Evolutionary conservation across 2,329 filamentous ascomycete species (phyloP).

Genomic region (Dothidotthia symphoricarpi): DNA sequence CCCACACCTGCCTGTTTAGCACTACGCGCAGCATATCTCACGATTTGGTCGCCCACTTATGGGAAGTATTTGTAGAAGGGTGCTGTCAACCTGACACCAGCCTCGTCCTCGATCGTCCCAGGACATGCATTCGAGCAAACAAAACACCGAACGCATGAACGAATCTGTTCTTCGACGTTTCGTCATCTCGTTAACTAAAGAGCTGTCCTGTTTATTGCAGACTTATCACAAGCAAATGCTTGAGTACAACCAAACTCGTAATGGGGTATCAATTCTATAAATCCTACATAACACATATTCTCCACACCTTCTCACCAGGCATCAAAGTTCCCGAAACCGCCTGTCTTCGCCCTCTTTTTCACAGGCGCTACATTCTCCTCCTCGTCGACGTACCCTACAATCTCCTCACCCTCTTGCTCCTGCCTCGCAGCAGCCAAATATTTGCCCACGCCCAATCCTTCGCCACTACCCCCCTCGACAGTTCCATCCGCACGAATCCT

Average conservation of each 20-base stretch:
- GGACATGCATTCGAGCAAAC: background rate
- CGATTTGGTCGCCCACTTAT: too few relatives aligned
- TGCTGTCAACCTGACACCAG: too few relatives aligned
- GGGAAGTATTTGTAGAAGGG: too few relatives aligned
- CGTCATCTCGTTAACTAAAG: constrained; percentile 8
- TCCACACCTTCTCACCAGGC: constrained; percentile 61
- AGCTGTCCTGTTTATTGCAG: background rate
- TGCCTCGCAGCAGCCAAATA: constrained; percentile 68
- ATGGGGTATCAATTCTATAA: constrained; percentile 16
- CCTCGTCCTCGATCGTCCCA: constrained; percentile 5
- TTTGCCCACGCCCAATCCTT: constrained; percentile 66
- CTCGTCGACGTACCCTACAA: constrained; percentile 62
- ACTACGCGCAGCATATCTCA: too few relatives aligned
- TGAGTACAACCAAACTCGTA: background rate
- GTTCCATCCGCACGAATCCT: constrained; percentile 69
- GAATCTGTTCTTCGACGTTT: constrained; percentile 12
- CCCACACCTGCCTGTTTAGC: too few relatives aligned
- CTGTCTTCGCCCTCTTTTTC: constrained; percentile 75
- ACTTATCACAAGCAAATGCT: background rate
- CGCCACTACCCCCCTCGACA: constrained; percentile 55
- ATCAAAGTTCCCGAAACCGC: constrained; percentile 93
- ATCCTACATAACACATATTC: background rate
- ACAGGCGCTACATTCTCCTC: constrained; percentile 63
- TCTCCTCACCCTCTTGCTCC: constrained; percentile 53
- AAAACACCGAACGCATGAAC: constrained; percentile 5